A percentile compares a stretch with the other conserved stretches of the same genome.
These are phyloP conservation scores for Globisporangium splendens DNA, from an alignment of 352 stramenopile species.

Conservation along the genomic window DNA sequence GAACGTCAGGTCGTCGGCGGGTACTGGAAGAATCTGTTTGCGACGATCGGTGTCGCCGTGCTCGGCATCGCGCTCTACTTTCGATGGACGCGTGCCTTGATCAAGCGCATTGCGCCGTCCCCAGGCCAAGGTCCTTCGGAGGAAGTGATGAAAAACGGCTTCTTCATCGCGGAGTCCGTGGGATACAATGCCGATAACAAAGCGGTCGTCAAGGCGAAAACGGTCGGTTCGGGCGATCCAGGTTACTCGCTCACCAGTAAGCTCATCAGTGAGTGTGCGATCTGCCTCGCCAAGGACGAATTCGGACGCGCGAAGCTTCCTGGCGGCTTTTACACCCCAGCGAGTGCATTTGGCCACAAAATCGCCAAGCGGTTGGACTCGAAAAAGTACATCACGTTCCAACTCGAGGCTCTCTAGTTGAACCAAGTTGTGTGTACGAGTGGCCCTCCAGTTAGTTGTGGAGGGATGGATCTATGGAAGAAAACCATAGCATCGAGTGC, in stretches of 20 bases:
- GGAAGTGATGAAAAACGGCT: constrained; percentile 75
- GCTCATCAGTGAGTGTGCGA: constrained; percentile 54
- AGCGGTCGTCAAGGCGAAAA: constrained; percentile 36
- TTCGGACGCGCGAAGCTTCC: constrained; percentile 15
- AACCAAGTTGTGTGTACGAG: background rate
- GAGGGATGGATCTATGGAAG: too few species aligned
- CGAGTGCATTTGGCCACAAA: constrained; percentile 53
- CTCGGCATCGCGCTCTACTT: constrained; percentile 54
- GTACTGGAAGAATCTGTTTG: constrained; percentile 16
- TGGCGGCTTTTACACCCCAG: constrained; percentile 61
- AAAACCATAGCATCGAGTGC: too few species aligned
- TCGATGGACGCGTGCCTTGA: constrained; percentile 38
- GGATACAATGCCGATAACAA: constrained; percentile 44
- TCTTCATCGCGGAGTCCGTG: constrained; percentile 50
- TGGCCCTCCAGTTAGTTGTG: too few species aligned
- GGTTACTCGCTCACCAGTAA: constrained; percentile 56
- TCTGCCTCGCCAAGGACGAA: constrained; percentile 56
- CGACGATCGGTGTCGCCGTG: background rate
- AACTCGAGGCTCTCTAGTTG: constrained; percentile 20
- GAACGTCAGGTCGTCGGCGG: constrained; percentile 53
- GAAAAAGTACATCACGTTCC: constrained; percentile 57
- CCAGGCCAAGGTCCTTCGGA: constrained; percentile 82
- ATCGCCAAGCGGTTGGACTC: constrained; percentile 42
- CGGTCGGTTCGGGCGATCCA: constrained; percentile 42
- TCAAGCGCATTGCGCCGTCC: constrained; percentile 64